phyloP scores from a whole-genome alignment of 257 asterid species.

The Przewalskia tangutica region DNA sequence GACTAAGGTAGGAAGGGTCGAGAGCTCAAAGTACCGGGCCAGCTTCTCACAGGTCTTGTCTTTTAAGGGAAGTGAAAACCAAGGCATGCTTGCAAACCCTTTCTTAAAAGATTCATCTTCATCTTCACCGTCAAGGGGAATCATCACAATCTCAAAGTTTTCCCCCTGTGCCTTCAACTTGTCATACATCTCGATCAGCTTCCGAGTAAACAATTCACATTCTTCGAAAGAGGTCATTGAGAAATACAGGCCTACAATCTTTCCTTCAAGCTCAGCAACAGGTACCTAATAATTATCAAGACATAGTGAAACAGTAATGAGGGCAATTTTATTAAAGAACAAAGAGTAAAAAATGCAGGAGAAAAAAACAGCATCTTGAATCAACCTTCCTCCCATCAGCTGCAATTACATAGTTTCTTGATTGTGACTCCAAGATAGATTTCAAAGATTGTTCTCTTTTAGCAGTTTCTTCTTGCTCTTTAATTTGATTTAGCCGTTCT shows the following conservation, averaged over 20 bases:
- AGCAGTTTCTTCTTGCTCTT: conserved; percentile 51
- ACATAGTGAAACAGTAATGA: background rate
- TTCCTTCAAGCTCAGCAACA: conserved; percentile 69
- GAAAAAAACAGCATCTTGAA: background rate
- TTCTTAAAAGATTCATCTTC: conserved; percentile 43
- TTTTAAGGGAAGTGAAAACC: conserved; percentile 64
- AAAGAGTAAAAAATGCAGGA: background rate
- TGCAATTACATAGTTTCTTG: conserved; percentile 59
- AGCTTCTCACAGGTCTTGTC: conserved; percentile 50
- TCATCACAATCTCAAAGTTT: conserved; percentile 68
- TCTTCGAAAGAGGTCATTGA: conserved; percentile 22
- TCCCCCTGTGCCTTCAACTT: conserved; percentile 41
- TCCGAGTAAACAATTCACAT: conserved; percentile 36
- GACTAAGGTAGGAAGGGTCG: conserved; percentile 51
- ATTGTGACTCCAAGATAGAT: conserved; percentile 35
- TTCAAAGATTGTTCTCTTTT: conserved; percentile 63
- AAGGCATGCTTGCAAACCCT: conserved; percentile 47
- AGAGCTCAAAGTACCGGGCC: conserved; percentile 52
- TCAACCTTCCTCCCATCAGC: conserved; percentile 63
- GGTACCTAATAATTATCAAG: conserved; percentile 38
- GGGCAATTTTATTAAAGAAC: background rate
- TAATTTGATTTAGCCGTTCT: conserved; percentile 32
- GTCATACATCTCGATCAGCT: conserved; percentile 38
- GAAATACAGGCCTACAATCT: conserved; percentile 61
- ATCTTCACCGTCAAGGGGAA: conserved; percentile 61